Evolutionary conservation across 2,329 filamentous ascomycete species (phyloP).

Genomic region (Penicillium paneum): DNA sequence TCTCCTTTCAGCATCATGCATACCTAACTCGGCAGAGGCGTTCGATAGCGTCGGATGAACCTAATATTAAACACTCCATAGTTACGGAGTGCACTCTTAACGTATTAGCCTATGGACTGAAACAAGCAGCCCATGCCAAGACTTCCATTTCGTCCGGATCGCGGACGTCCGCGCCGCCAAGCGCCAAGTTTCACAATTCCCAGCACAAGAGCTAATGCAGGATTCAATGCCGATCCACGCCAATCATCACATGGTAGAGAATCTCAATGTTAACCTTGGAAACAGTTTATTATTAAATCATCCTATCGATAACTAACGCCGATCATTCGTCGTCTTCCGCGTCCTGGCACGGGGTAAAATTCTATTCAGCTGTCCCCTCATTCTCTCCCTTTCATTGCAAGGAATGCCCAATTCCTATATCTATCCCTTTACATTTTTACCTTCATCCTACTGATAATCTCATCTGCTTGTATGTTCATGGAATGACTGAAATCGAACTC

Average conservation of each 20-base stretch:
- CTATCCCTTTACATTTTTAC: background rate
- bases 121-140: background rate
- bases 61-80: background rate
- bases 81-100: background rate
- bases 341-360: background rate
- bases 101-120: background rate
- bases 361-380: conserved; percentile 1
- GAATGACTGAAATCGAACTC: conserved; percentile 4
- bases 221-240: background rate
- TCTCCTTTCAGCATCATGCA: background rate
- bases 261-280: too few relatives aligned
- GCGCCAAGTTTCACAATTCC: background rate
- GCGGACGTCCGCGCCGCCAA: background rate
- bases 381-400: background rate
- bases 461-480: background rate
- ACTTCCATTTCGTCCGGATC: background rate
- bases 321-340: too few relatives aligned
- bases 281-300: too few relatives aligned
- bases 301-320: too few relatives aligned
- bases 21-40: background rate
- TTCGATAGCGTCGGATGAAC: background rate
- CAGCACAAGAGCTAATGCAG: conserved; percentile 1
- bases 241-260: background rate
- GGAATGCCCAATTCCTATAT: background rate
- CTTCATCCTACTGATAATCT: background rate